These are phyloP conservation scores for Hamigera avellanea DNA, from an alignment of 495 filamentous ascomycete genomes.

Conservation along the genomic window DNA sequence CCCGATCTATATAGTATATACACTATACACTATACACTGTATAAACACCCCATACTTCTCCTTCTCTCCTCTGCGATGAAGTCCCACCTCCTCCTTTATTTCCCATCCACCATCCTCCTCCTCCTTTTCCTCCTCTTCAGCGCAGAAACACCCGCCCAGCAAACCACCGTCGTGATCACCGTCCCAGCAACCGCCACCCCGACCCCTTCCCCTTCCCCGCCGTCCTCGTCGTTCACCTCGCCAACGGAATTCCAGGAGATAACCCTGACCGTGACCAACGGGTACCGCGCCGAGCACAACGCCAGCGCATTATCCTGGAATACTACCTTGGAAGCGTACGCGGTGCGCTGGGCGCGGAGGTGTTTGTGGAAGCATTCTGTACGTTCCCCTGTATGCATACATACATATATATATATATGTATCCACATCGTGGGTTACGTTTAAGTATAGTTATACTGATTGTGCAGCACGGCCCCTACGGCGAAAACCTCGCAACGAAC, in stretches of 20 bases:
- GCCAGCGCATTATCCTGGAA: slow-evolving; percentile 57
- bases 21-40: too few species aligned
- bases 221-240: slow-evolving; percentile 45
- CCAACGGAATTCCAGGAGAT: slow-evolving; percentile 38
- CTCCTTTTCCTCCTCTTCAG: not conserved
- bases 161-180: slow-evolving; percentile 10
- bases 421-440: too few species aligned
- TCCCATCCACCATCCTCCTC: too few species aligned
- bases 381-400: slow-evolving; percentile 15
- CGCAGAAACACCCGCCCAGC: not conserved
- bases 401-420: too few species aligned
- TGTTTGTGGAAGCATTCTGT: slow-evolving; percentile 57
- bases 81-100: too few species aligned
- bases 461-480: slow-evolving; percentile 49
- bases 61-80: too few species aligned
- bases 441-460: not conserved
- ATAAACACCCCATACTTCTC: too few species aligned
- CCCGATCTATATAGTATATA: too few species aligned
- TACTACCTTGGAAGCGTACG: slow-evolving; percentile 43
- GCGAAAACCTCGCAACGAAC: slow-evolving; percentile 69
- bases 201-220: too few species aligned
- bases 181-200: slow-evolving; percentile 15
- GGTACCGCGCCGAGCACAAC: slow-evolving; percentile 53
- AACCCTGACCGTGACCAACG: slow-evolving; percentile 55
- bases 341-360: slow-evolving; percentile 33